Evolutionary conservation across 768 basidiomycete species (phyloP), one percentile per base, ranked within the genome.

Genomic region (Russula olivacea): DNA sequence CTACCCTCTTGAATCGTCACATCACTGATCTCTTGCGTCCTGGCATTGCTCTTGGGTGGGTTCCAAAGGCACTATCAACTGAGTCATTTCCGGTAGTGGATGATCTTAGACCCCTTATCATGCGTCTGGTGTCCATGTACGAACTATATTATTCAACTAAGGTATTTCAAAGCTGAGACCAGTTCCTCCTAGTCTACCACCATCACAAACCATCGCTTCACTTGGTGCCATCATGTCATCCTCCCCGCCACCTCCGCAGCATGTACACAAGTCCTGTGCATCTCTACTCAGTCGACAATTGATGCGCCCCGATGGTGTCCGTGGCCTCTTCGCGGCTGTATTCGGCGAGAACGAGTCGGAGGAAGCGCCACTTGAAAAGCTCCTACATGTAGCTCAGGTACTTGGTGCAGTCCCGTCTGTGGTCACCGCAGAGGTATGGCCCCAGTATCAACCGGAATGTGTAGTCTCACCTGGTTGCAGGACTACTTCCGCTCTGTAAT

Each of bases 261-360:
- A 89, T 69, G 80, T 83, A 38, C 80, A 80, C 45, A 87, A 80
- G 68, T 68, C 83, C 34, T 88, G 84, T 66, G 76, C 81, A 0
- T 77, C 78, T n/a, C 75, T 91, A 36, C 80, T 93, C 28, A 86
- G 84, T 66, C 79, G 81, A 61, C 89, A 91, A 70, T 73, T 93
- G 11, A 73, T 89, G 23, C 83, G 88, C 23, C 82, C 84, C 0
- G 81, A 84, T 25, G 92, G 92, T 1, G 78, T 93, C 1, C 78
- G 76, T 32, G 89, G 88, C 0, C 78, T 93, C 21, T 85, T 83
- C 66, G 77, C 79, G 11, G 87, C 88, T 11, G 75, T 91, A 1
- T 86, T 93, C 58, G 83, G 85, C 2, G 86, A 86, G 48, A 81
- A 81, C 40, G 83, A 84, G 21, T 76, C 72, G 9, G 83, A 82